Base-by-base conservation (phyloP, 768 basidiomycete species). In the Boletus tylopilopsis region DNA sequence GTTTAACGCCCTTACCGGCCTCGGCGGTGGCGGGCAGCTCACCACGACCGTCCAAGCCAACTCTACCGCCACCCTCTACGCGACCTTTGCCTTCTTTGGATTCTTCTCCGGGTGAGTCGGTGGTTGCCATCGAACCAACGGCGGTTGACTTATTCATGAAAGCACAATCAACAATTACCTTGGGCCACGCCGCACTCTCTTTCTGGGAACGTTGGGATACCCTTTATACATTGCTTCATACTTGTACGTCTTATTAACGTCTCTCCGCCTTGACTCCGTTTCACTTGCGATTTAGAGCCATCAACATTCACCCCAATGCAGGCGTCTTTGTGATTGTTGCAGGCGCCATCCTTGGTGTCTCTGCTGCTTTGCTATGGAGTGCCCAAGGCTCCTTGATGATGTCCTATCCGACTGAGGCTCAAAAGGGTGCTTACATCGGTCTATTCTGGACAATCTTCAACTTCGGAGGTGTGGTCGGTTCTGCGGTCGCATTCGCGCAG, bases 1-100 rank as follows among this genome's bases (percentile, higher is more conserved):
- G 49, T 90, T 87, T 70, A 92, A 90, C 60, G 82, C 88, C 0
- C 71, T 90, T 59, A 85, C 80, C 47, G 88, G 90, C 29, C 75
- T 94, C 38, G 90, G 91, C 5, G 89, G 77, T 37, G 89, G 87
- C 36, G 90, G 90, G 0, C 85, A 87, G 66, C 61, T 88, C 36
- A 82, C 87, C 57, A 45, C 77, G 4, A 73, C 71, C 3, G 85
- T 80, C 9, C 77, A 76, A 60, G 83, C 87, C 10, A 87, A 90
- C 58, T 76, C 85, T 4, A 88, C 80, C 56, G 70, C 81, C 0
- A 79, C 84, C 1, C 64, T 89, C 6, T 90, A 91, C 53, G 64
- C 80, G 1, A 78, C 77, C 8, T 84, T 85, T 58, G 79, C 82
- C 18, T 69, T 78, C 56, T 73, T 73, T 5, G 80, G 78, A 4